phyloP scores from a whole-genome alignment of 768 basidiomycete genomes.

The Xerocomellus chrysenteron region DNA sequence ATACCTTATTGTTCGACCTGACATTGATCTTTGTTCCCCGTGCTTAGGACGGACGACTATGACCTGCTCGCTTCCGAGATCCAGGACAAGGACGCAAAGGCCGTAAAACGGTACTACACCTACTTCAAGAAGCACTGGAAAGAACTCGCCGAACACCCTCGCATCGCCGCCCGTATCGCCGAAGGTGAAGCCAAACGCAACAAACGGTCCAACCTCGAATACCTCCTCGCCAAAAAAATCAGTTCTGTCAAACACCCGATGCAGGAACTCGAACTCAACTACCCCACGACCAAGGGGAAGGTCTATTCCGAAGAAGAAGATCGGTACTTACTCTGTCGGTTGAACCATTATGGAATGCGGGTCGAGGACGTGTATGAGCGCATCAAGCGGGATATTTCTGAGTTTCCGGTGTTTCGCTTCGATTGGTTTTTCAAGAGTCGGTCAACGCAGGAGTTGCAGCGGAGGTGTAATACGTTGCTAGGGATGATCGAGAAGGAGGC shows the following conservation, averaged over 20 bases:
- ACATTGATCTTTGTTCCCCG: background rate
- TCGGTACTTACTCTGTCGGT: slow-evolving; percentile 85
- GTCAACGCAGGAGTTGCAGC: slow-evolving; percentile 82
- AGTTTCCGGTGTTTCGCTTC: slow-evolving; percentile 96
- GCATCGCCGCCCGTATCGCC: slow-evolving; percentile 78
- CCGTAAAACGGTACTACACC: slow-evolving; percentile 73
- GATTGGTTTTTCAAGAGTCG: slow-evolving; percentile 99
- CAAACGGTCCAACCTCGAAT: slow-evolving; percentile 78
- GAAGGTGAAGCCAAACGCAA: slow-evolving; percentile 90
- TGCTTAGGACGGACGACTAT: slow-evolving; percentile 56
- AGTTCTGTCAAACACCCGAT: slow-evolving; percentile 83
- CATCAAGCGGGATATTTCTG: slow-evolving; percentile 94
- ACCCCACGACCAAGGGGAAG: slow-evolving; percentile 95
- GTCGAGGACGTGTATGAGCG: slow-evolving; percentile 88
- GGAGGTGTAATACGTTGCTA: slow-evolving; percentile 84
- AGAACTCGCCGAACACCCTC: slow-evolving; percentile 68
- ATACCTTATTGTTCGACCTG: background rate
- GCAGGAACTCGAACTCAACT: slow-evolving; percentile 95
- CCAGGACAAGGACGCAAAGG: slow-evolving; percentile 76
- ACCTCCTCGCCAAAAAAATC: slow-evolving; percentile 81
- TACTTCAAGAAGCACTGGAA: slow-evolving; percentile 91
- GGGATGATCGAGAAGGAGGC: slow-evolving; percentile 94
- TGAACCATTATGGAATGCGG: slow-evolving; percentile 89
- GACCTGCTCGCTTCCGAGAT: slow-evolving; percentile 79
- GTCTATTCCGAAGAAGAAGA: slow-evolving; percentile 97